Percentiles rank a stretch among this genome's conserved stretches.
Evolutionary conservation across 2,329 filamentous ascomycete genomes (phyloP).

Genomic region (Mycosphaerella sp.): DNA sequence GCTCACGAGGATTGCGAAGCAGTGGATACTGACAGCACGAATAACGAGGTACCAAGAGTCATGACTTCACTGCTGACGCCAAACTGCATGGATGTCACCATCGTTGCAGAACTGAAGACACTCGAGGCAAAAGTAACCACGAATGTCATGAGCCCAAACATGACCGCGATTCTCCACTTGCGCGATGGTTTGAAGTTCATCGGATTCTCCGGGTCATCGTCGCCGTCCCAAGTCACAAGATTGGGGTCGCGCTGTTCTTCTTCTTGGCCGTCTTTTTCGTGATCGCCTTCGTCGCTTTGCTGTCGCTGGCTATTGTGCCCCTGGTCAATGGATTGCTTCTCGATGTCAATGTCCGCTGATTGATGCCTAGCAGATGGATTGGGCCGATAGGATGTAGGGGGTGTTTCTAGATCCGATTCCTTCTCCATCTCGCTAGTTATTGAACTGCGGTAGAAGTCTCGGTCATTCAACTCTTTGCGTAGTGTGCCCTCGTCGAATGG

Average conservation of each 20-base stretch:
- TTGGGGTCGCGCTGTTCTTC: constrained; percentile 20
- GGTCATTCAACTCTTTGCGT: neutral
- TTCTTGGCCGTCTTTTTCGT: neutral
- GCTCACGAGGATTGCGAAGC: too few species aligned
- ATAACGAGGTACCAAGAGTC: constrained; percentile 22
- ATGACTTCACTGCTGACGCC: constrained; percentile 25
- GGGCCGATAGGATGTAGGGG: neutral
- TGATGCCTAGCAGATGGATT: neutral
- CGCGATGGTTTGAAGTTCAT: constrained; percentile 16
- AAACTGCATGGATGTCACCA: constrained; percentile 19
- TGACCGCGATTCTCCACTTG: constrained; percentile 26
- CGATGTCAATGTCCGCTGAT: constrained; percentile 7
- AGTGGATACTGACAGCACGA: constrained; percentile 20
- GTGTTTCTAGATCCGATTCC: constrained; percentile 7
- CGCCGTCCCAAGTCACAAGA: constrained; percentile 23
- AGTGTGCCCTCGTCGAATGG: neutral
- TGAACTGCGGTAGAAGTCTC: neutral
- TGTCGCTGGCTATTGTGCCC: neutral
- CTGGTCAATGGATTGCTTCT: constrained; percentile 12
- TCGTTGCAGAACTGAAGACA: constrained; percentile 19
- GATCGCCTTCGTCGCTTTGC: constrained; percentile 1
- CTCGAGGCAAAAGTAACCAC: constrained; percentile 51
- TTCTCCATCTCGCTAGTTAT: constrained; percentile 8
- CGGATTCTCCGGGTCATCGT: constrained; percentile 21
- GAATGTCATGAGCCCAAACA: constrained; percentile 24